These are phyloP conservation scores for Blastocladiella emersonii DNA, from an alignment of 371 early-diverging fungal species.

Conservation along the genomic window DNA sequence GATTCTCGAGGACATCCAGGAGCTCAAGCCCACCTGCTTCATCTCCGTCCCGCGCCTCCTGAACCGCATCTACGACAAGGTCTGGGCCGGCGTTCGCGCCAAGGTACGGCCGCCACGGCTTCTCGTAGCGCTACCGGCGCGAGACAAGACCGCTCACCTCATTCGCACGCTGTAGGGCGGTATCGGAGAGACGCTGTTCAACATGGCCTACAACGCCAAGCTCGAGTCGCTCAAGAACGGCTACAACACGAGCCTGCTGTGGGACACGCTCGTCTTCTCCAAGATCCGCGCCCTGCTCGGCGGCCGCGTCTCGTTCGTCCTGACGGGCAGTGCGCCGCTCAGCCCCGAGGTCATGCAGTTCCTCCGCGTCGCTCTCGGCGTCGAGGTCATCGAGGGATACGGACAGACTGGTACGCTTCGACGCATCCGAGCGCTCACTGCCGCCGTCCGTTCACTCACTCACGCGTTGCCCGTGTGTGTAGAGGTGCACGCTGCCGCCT, in stretches of 20 bases:
- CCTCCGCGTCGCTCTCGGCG: conserved; percentile 70
- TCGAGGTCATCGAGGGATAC: conserved; percentile 79
- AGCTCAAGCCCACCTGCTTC: conserved; percentile 85
- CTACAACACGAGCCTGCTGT: conserved; percentile 51
- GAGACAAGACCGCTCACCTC: no score
- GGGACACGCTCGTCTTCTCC: conserved; percentile 48
- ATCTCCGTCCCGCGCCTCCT: conserved; percentile 91
- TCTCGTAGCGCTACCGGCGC: no score
- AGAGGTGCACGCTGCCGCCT: conserved; percentile 52
- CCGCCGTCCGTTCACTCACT: no score
- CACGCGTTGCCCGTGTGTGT: no score
- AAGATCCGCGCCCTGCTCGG: conserved; percentile 32
- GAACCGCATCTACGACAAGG: conserved; percentile 65
- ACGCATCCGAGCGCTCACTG: neutral
- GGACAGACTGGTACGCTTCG: neutral
- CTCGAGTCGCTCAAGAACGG: conserved; percentile 17
- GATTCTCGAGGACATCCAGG: conserved; percentile 75
- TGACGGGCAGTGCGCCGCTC: conserved; percentile 75
- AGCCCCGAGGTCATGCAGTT: conserved; percentile 72
- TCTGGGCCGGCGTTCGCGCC: conserved; percentile 45
- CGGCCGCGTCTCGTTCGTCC: conserved; percentile 29
- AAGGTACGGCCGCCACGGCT: no score
- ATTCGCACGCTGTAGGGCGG: no score
- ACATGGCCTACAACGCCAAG: conserved; percentile 38
- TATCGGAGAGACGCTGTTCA: conserved; percentile 45